A percentile compares a stretch with the other conserved stretches of the same genome.
Evolutionary conservation across 257 asterid species (phyloP).

Genomic region (Lycium barbarum): DNA sequence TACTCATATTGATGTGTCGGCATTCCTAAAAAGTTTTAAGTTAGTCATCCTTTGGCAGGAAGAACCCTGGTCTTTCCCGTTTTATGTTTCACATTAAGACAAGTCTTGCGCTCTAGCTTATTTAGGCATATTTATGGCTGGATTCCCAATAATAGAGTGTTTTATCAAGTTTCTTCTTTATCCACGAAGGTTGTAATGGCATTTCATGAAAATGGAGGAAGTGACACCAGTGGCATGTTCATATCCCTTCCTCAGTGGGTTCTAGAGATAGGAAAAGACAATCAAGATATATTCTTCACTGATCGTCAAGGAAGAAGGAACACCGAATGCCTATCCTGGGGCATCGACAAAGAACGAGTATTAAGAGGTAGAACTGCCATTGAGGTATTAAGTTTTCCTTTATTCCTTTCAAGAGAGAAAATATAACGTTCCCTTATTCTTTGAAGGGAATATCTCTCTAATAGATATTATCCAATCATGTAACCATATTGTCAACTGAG

Average conservation of each 20-base stretch:
- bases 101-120: neutral
- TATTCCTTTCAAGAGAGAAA: slow-evolving; percentile 9
- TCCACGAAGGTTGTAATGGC: slow-evolving; percentile 68
- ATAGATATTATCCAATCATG: neutral
- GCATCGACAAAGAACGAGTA: slow-evolving; percentile 74
- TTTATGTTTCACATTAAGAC: neutral
- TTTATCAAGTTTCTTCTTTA: slow-evolving; percentile 16
- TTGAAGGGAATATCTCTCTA: neutral
- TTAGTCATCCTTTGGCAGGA: neutral
- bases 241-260: slow-evolving; percentile 83
- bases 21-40: neutral
- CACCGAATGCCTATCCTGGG: slow-evolving; percentile 82
- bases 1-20: neutral
- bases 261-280: slow-evolving; percentile 75
- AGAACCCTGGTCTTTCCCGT: slow-evolving; percentile 13
- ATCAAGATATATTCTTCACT: slow-evolving; percentile 79
- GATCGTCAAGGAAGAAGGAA: slow-evolving; percentile 85
- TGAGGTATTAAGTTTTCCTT: slow-evolving; percentile 54
- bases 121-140: neutral
- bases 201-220: slow-evolving; percentile 77
- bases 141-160: neutral
- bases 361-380: slow-evolving; percentile 77
- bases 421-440: neutral
- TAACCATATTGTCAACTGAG: neutral
- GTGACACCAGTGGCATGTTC: slow-evolving; percentile 58